phyloP scores from a whole-genome alignment of 441 rosid genomes.

The Adansonia grandidieri region DNA sequence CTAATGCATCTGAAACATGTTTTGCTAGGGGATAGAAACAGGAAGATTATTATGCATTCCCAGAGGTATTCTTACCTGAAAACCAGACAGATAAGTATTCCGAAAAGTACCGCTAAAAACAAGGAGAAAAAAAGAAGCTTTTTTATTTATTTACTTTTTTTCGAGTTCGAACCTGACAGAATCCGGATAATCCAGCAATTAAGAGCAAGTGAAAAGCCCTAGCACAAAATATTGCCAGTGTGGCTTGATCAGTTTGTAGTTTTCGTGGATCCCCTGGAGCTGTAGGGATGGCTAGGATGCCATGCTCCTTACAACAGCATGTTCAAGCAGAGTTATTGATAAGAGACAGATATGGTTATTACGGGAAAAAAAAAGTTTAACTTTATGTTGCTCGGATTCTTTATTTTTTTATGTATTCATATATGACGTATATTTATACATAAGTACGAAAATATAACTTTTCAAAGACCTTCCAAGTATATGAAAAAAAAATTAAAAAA shows the following conservation, averaged over 20 bases:
- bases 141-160: background rate
- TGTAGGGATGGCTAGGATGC: slow-evolving; percentile 76
- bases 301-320: slow-evolving; percentile 47
- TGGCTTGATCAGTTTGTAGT: slow-evolving; percentile 52
- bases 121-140: background rate
- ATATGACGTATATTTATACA: no score
- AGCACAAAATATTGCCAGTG: slow-evolving; percentile 52
- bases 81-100: background rate
- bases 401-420: no score
- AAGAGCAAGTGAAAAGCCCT: slow-evolving; percentile 68
- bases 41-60: slow-evolving; percentile 67
- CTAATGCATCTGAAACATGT: slow-evolving; percentile 76
- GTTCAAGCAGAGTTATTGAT: background rate
- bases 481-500: no score
- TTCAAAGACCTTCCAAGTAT: no score
- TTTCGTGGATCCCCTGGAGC: slow-evolving; percentile 80
- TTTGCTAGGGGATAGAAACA: slow-evolving; percentile 70
- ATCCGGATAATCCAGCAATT: slow-evolving; percentile 79
- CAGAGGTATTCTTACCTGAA: slow-evolving; percentile 74
- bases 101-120: background rate
- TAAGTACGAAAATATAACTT: no score
- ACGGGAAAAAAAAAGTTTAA: background rate
- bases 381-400: no score
- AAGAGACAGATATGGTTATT: background rate
- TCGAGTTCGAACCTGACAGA: slow-evolving; percentile 64